phyloP scores from a whole-genome alignment of 2,329 filamentous ascomycete species.

The Fusarium sublunatum region DNA sequence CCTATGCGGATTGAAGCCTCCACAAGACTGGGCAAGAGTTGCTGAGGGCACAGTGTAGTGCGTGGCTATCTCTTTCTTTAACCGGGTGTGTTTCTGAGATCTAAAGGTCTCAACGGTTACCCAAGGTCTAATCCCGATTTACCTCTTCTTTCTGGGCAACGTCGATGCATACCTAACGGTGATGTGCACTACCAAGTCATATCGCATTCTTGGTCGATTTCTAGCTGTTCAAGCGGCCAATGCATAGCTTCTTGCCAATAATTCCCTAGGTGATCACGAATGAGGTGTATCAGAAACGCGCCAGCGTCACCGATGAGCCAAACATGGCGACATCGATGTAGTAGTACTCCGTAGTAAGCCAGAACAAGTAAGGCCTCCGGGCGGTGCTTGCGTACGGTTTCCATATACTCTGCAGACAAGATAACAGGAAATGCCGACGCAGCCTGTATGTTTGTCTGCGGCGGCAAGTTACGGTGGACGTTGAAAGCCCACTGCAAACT shows the following conservation, averaged over 20 bases:
- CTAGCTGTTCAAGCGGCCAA: conserved; percentile 51
- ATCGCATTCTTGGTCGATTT: conserved; percentile 43
- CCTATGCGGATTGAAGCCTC: too few species aligned
- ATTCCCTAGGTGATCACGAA: conserved; percentile 49
- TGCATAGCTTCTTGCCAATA: conserved; percentile 50
- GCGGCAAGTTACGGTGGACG: conserved; percentile 44
- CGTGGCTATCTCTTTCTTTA: too few species aligned
- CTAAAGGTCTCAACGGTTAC: too few species aligned
- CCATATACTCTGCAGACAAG: conserved; percentile 50
- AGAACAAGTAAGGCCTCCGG: conserved; percentile 60
- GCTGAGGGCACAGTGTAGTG: too few species aligned
- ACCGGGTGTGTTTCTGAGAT: too few species aligned
- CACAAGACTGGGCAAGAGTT: too few species aligned
- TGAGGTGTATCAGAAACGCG: conserved; percentile 47
- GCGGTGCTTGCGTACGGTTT: conserved; percentile 50
- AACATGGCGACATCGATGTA: conserved; percentile 54
- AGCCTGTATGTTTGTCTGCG: conserved; percentile 45
- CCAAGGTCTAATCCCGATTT: neutral
- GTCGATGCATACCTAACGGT: neutral
- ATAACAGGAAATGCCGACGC: conserved; percentile 50
- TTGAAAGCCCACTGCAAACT: conserved; percentile 52
- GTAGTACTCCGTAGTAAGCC: conserved; percentile 61
- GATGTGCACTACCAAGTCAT: neutral
- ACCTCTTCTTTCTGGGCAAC: neutral
- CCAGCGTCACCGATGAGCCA: conserved; percentile 56